Conservation (phyloP, 306 rosid species). For the Adenanthera pavonina region DNA sequence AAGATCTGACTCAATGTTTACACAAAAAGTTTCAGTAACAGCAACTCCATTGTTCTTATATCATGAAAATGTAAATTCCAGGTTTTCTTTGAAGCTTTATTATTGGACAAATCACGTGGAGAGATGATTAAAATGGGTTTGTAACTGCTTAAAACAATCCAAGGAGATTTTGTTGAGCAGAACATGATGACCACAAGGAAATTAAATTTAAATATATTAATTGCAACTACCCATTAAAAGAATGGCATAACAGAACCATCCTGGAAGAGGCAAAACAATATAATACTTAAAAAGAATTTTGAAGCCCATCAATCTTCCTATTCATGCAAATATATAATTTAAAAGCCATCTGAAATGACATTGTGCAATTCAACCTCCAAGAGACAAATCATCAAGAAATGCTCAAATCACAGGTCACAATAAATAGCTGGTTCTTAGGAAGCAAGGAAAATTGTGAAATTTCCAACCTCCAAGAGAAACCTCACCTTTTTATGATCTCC, state of each 20-base stretch:
- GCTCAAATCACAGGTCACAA: constrained; percentile 6
- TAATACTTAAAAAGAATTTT: neutral
- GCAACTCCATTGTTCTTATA: constrained; percentile 1
- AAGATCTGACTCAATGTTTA: constrained; percentile 53
- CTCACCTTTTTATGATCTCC: constrained; percentile 74
- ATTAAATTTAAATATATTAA: neutral
- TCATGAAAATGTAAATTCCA: constrained; percentile 2
- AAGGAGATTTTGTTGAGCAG: constrained; percentile 7
- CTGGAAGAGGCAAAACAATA: constrained; percentile 3
- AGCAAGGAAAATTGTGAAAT: neutral
- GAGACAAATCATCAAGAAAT: constrained; percentile 22
- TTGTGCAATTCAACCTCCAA: neutral
- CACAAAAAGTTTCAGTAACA: constrained; percentile 26
- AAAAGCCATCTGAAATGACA: constrained; percentile 25
- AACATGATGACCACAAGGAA: constrained; percentile 1
- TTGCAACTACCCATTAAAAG: neutral
- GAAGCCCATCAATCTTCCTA: neutral
- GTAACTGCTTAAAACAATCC: neutral
- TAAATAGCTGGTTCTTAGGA: neutral
- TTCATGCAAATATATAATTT: neutral
- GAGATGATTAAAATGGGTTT: constrained; percentile 9
- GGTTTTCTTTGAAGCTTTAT: neutral
- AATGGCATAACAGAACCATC: neutral
- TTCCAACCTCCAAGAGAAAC: constrained; percentile 27
- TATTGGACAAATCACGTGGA: constrained; percentile 5